A percentile compares a stretch with the other conserved stretches of the same genome.
Evolutionary conservation across 208 protist species (phyloP).

Genomic region (Leishmania tarentolae): DNA sequence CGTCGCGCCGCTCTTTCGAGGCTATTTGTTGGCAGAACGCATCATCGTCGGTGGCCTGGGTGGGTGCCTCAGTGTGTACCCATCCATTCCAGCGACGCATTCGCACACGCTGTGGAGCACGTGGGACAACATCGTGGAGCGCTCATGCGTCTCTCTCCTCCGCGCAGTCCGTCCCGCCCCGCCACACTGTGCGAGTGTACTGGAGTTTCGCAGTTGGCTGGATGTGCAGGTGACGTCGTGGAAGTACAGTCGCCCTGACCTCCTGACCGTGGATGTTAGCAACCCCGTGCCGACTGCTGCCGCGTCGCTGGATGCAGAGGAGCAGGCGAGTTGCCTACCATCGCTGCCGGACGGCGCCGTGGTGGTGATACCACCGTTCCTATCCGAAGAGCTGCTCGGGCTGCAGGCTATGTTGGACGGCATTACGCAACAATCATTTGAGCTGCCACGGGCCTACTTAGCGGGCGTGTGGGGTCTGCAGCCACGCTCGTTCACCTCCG

Average conservation of each 20-base stretch:
- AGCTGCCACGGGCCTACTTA: constrained; percentile 20
- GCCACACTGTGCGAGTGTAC: constrained; percentile 41
- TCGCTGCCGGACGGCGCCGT: constrained; percentile 31
- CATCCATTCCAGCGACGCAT: constrained; percentile 89
- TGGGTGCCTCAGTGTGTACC: constrained; percentile 94
- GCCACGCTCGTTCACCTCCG: background rate
- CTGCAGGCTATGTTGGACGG: constrained; percentile 66
- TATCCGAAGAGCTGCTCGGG: constrained; percentile 70
- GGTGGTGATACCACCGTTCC: constrained; percentile 68
- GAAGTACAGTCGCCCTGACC: constrained; percentile 59
- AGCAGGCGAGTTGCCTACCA: constrained; percentile 13
- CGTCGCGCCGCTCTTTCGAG: constrained; percentile 97
- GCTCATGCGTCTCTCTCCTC: constrained; percentile 62
- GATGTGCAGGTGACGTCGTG: constrained; percentile 68
- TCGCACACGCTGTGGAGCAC: constrained; percentile 94
- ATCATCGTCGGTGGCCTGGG: constrained; percentile 92
- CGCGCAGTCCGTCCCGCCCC: constrained; percentile 60
- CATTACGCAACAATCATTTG: constrained; percentile 78
- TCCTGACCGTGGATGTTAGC: constrained; percentile 9
- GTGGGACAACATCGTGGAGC: constrained; percentile 80
- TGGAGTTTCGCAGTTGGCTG: constrained; percentile 86
- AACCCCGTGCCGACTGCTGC: background rate
- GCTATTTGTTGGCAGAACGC: constrained; percentile 97
- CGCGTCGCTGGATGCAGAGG: background rate
- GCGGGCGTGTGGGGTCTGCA: constrained; percentile 19